Evolutionary conservation across 805 yeast genomes (phyloP).

Genomic region (Tetrapisispora arboricola): DNA sequence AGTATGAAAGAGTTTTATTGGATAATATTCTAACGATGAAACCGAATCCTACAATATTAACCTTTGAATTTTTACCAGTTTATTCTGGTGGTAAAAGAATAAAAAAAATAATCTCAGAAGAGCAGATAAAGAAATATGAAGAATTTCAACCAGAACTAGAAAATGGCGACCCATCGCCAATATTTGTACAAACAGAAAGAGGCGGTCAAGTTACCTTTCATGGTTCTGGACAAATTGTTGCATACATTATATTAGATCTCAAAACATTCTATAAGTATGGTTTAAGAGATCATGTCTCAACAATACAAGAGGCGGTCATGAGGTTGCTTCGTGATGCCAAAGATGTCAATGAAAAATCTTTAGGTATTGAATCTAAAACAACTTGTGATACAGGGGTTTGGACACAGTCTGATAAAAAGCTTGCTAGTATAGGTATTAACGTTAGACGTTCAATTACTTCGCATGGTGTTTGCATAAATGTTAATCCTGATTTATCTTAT

Average conservation of each 20-base stretch:
- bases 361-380: constrained; percentile 20
- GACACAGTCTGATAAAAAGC: constrained; percentile 45
- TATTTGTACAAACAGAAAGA: constrained; percentile 66
- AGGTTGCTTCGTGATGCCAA: constrained; percentile 29
- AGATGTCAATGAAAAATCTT: neutral
- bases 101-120: constrained; percentile 37
- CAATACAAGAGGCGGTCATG: constrained; percentile 50
- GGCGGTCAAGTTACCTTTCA: constrained; percentile 98
- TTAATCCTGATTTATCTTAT: constrained; percentile 58
- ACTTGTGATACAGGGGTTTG: constrained; percentile 85
- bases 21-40: constrained; percentile 36
- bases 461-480: constrained; percentile 83
- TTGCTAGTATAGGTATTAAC: constrained; percentile 85
- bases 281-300: constrained; percentile 55
- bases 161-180: constrained; percentile 35
- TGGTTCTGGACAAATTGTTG: constrained; percentile 89
- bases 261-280: constrained; percentile 45
- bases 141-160: constrained; percentile 18
- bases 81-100: constrained; percentile 91
- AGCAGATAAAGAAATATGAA: constrained; percentile 19
- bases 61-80: constrained; percentile 78
- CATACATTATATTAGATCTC: constrained; percentile 70
- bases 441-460: constrained; percentile 76
- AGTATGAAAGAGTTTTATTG: constrained; percentile 38
- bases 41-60: constrained; percentile 59